A percentile compares a stretch with the other conserved stretches of the same genome.
Conservation (phyloP, 2,329 filamentous ascomycete species). For the Aphanocladium album region DNA sequence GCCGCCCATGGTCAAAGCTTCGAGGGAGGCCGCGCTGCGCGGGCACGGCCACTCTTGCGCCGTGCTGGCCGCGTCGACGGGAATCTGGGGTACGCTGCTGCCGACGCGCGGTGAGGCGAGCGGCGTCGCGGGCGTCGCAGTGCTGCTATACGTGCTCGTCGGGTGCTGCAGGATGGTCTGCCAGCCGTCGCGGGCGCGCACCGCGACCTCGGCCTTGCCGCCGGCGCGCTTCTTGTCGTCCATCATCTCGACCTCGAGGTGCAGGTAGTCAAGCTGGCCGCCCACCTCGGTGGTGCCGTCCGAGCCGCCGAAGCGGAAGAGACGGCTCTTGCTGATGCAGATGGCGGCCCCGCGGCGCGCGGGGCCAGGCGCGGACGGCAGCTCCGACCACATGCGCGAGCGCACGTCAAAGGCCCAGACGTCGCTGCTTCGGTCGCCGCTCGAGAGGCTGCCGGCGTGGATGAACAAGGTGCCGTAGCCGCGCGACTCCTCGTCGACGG, state of each 20-base stretch:
- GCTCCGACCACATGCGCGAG: constrained; percentile 59
- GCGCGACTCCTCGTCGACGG: constrained; percentile 55
- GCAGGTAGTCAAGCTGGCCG: constrained; percentile 63
- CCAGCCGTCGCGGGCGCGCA: constrained; percentile 51
- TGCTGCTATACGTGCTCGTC: constrained; percentile 9
- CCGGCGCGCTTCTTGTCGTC: constrained; percentile 36
- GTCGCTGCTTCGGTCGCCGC: constrained; percentile 58
- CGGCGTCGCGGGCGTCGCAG: background rate
- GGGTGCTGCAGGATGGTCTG: constrained; percentile 41
- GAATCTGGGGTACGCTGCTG: constrained; percentile 31
- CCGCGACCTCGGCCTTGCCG: constrained; percentile 43
- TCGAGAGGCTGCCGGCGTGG: constrained; percentile 68
- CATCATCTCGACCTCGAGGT: constrained; percentile 52
- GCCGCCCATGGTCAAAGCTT: constrained; percentile 52
- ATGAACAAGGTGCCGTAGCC: constrained; percentile 67
- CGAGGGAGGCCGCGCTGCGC: constrained; percentile 49
- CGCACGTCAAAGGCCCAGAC: constrained; percentile 73
- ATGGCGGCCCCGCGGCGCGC: constrained; percentile 64
- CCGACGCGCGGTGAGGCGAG: constrained; percentile 10
- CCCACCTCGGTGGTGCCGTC: constrained; percentile 65
- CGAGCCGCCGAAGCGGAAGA: constrained; percentile 79
- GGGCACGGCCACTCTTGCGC: constrained; percentile 44
- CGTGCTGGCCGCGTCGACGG: constrained; percentile 18
- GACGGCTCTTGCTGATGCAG: constrained; percentile 54
- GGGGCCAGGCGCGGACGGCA: constrained; percentile 62